A percentile compares a stretch with the other conserved stretches of the same genome.
These are phyloP conservation scores for Clitopilus passeckerianus DNA, from an alignment of 768 basidiomycete genomes.

Conservation along the genomic window DNA sequence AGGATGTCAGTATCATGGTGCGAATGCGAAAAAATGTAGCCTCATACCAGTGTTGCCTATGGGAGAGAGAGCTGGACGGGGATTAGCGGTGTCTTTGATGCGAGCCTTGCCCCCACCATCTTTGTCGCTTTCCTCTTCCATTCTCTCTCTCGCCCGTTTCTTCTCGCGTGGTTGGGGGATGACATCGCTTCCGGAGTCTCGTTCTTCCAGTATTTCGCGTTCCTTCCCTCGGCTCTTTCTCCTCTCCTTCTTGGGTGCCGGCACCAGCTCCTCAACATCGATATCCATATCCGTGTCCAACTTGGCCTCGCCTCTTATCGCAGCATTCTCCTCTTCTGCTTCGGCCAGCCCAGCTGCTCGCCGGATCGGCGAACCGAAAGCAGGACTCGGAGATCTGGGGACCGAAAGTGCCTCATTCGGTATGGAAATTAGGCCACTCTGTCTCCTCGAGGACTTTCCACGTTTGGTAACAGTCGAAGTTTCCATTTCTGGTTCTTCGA, in stretches of 20 bases:
- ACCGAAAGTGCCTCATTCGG: conserved; percentile 33
- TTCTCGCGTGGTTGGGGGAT: conserved; percentile 16
- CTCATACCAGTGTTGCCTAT: conserved; percentile 38
- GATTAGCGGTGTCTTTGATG: conserved; percentile 64
- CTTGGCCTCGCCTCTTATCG: conserved; percentile 23
- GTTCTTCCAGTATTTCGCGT: conserved; percentile 25
- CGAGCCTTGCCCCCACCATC: conserved; percentile 40
- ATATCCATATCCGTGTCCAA: conserved; percentile 30
- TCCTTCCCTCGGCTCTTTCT: conserved; percentile 40
- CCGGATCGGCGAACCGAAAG: conserved; percentile 60
- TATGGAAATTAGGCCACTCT: conserved; percentile 53
- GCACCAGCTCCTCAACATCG: conserved; percentile 21
- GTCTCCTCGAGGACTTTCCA: conserved; percentile 36
- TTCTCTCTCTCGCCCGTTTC: conserved; percentile 33
- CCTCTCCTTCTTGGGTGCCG: conserved; percentile 40
- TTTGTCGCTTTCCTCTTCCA: conserved; percentile 20
- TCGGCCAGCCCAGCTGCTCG: conserved; percentile 52
- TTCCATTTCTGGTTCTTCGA: conserved; percentile 16
- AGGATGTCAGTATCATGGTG: neutral
- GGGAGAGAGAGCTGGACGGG: conserved; percentile 37
- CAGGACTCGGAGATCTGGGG: conserved; percentile 61
- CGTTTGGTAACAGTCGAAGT: conserved; percentile 21
- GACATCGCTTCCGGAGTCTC: conserved; percentile 11
- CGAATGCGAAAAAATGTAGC: neutral
- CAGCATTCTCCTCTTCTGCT: conserved; percentile 49